Evolutionary conservation across 371 early-diverging fungal species (phyloP).

Genomic region (Mucor ambiguus): DNA sequence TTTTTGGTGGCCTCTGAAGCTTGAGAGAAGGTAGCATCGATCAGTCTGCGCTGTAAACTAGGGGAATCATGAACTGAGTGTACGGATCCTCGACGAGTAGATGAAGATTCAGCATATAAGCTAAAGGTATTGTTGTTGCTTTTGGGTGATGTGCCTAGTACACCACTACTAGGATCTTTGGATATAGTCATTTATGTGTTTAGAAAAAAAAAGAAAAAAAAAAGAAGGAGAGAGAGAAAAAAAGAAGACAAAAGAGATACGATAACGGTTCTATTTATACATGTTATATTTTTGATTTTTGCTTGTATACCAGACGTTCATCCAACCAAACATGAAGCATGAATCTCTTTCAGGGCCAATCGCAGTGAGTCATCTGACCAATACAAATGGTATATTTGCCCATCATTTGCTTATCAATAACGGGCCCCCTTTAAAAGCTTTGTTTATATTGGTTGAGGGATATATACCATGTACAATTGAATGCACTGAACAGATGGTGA

Average conservation of each 20-base stretch:
- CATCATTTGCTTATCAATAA: neutral
- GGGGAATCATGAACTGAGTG: conserved; percentile 19
- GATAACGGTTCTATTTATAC: neutral
- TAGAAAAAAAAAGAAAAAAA: conserved; percentile 6
- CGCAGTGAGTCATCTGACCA: neutral
- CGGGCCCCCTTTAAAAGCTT: neutral
- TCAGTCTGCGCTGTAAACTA: conserved; percentile 11
- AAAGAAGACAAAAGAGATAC: conserved; percentile 1
- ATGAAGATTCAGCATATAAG: conserved; percentile 31
- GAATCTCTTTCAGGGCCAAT: conserved; percentile 11
- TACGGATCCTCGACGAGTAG: conserved; percentile 23
- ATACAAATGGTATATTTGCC: neutral
- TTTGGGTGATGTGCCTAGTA: conserved; percentile 20
- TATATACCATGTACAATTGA: neutral
- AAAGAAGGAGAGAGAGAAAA: neutral
- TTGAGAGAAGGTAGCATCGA: conserved; percentile 14
- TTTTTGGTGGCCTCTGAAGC: conserved; percentile 7
- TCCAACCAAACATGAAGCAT: conserved; percentile 2
- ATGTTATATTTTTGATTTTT: neutral
- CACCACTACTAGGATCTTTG: neutral
- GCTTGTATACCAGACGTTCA: neutral
- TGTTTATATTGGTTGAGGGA: neutral
- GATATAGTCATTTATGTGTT: neutral
- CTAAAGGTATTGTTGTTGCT: conserved; percentile 14
- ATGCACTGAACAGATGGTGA: neutral